A percentile compares a stretch with the other conserved stretches of the same genome.
These are phyloP conservation scores for Gossypium raimondii DNA, from an alignment of 345 rosid species.

Conservation along the genomic window DNA sequence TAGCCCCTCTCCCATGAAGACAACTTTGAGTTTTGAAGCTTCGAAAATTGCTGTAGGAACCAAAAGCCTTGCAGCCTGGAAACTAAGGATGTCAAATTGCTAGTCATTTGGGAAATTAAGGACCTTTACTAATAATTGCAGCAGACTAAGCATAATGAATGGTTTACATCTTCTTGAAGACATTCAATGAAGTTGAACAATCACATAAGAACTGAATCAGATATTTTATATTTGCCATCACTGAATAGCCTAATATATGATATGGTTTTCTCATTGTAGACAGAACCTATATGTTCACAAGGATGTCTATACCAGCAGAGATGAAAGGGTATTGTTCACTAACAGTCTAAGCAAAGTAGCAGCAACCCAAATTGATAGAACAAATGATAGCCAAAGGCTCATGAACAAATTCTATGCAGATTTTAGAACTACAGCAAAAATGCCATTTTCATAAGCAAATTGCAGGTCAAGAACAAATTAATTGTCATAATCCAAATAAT, in stretches of 20 bases:
- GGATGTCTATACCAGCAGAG: not conserved
- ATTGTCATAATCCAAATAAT: not conserved
- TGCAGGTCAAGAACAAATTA: not conserved
- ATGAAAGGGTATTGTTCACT: not conserved
- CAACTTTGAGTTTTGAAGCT: constrained; percentile 78
- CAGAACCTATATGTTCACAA: not conserved
- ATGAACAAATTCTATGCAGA: not conserved
- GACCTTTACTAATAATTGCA: constrained; percentile 7
- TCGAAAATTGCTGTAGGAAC: constrained; percentile 82
- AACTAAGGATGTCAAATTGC: not conserved
- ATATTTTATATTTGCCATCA: not conserved
- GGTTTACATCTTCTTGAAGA: not conserved
- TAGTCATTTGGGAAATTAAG: not conserved
- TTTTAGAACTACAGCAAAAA: not conserved
- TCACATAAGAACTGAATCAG: not conserved
- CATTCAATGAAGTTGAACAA: not conserved
- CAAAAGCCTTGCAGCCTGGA: constrained; percentile 68
- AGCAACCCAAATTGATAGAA: not conserved
- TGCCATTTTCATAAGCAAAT: not conserved
- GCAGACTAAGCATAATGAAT: not conserved
- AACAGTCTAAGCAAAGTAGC: not conserved
- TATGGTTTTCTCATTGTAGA: not conserved
- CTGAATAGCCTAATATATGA: not conserved
- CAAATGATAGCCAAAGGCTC: not conserved
- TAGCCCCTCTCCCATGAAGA: constrained; percentile 34